A percentile compares a stretch with the other conserved stretches of the same genome.
These are phyloP conservation scores for Chaetomium strumarium DNA, from an alignment of 2,329 filamentous ascomycete genomes.

Conservation along the genomic window DNA sequence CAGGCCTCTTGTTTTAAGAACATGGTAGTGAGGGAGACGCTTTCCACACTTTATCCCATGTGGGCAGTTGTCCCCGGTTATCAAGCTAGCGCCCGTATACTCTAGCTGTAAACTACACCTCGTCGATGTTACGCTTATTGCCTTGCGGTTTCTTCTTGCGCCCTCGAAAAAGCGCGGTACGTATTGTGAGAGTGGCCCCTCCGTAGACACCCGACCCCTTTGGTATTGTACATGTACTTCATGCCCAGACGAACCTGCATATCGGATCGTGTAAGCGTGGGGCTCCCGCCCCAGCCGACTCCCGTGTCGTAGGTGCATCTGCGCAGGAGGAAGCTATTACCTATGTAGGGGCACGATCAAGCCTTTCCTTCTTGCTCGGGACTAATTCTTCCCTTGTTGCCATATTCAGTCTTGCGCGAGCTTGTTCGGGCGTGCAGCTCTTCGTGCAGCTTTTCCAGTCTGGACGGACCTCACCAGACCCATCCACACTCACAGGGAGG, in stretches of 20 bases:
- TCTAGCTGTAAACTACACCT: neutral
- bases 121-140: slow-evolving; percentile 10
- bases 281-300: slow-evolving; percentile 11
- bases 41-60: too few species aligned
- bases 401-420: too few species aligned
- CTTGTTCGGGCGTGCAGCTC: too few species aligned
- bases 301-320: slow-evolving; percentile 1
- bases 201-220: slow-evolving; percentile 12
- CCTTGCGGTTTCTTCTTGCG: neutral
- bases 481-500: too few species aligned
- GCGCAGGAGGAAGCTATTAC: neutral
- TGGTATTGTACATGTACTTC: neutral
- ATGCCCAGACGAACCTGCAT: slow-evolving; percentile 14
- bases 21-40: too few species aligned
- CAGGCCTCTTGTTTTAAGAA: neutral
- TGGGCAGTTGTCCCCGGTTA: too few species aligned
- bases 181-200: slow-evolving; percentile 1
- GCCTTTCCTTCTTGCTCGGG: neutral
- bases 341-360: neutral
- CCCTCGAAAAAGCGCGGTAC: neutral
- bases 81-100: neutral
- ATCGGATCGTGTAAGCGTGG: slow-evolving; percentile 18
- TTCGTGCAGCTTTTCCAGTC: too few species aligned
- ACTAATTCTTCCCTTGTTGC: neutral
- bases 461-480: too few species aligned